Evolutionary conservation across 805 yeast species (phyloP).

Genomic region (Lipomyces sp.): DNA sequence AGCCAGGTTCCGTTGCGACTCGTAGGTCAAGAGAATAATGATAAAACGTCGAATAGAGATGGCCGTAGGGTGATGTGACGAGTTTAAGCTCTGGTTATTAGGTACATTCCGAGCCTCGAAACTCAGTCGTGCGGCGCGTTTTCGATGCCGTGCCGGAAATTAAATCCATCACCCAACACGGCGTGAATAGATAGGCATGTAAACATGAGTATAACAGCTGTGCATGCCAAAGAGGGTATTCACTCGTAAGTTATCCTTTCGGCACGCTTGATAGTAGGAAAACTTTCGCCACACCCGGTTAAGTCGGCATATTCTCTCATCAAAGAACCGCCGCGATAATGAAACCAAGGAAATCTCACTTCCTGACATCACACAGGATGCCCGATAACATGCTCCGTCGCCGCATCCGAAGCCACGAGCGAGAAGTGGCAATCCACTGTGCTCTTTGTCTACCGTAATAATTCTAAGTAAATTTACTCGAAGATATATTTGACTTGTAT

Average conservation of each 20-base stretch:
- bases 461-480: background rate
- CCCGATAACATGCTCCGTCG: background rate
- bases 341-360: background rate
- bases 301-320: too few relatives aligned
- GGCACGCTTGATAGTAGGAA: background rate
- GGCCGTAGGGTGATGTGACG: background rate
- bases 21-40: too few relatives aligned
- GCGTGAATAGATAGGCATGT: background rate
- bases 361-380: background rate
- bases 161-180: background rate
- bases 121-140: background rate
- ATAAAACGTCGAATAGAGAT: too few relatives aligned
- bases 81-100: background rate
- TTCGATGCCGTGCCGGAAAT: background rate
- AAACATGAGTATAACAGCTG: background rate
- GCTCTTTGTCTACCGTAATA: background rate
- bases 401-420: conserved; percentile 2
- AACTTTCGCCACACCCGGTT: background rate
- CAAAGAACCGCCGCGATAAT: background rate
- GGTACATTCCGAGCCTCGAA: background rate
- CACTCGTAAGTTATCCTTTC: background rate
- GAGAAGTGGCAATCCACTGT: background rate
- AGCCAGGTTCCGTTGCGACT: background rate
- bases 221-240: background rate
- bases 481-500: background rate